Base-by-base conservation (phyloP, 2,329 filamentous ascomycete genomes). In the Achaetomium macrosporum region DNA sequence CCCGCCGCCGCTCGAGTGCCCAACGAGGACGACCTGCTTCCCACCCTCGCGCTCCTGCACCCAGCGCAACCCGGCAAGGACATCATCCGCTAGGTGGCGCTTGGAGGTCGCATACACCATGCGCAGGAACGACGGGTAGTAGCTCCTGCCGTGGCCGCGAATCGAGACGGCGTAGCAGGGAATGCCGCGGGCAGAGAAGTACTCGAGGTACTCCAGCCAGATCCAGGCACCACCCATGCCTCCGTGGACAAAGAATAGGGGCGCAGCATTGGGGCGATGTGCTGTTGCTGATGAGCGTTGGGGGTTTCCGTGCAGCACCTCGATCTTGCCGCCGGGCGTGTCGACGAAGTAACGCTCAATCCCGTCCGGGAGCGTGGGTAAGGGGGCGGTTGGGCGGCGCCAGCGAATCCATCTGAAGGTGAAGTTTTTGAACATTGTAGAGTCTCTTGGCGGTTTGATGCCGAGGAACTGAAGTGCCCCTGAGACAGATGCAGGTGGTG, bases 201-300 rank as follows among this genome's bases (percentile, higher is more conserved):
- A 76, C 20, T 65, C 66, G 69, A 82, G 74, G 59, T 77, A 82
- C 41, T 73, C 69, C 9, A 73, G 66, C 75, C 76, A 81, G 17
- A 79, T 70, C 62, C 71, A 73, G 8, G 78, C 79, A 50, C 69
- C 69, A 39, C 77, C 78, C 68, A 79, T 78, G 45, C 76, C 76
- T 37, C 77, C 78, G 57, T 81, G 77, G 33, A 73, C 67, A 64
- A 81, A 79, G 66, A 79, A 71, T 12, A 80, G 62, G 2, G 74
- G 71, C 10, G 69, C 61, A 12, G 35, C 11, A 13, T 47, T 19
- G 47, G 30, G 15, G 29, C 12, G 29, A 31, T 36, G 30, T 12
- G 43, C 20, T 42, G 41, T 30, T 6, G 17, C 42, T 30, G 40
- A 11, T 39, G 39, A 49, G 17, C 53, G 56, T 2, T 58, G 49